phyloP scores from a whole-genome alignment of 371 early-diverging fungal species.

The Scutellospora calospora region DNA sequence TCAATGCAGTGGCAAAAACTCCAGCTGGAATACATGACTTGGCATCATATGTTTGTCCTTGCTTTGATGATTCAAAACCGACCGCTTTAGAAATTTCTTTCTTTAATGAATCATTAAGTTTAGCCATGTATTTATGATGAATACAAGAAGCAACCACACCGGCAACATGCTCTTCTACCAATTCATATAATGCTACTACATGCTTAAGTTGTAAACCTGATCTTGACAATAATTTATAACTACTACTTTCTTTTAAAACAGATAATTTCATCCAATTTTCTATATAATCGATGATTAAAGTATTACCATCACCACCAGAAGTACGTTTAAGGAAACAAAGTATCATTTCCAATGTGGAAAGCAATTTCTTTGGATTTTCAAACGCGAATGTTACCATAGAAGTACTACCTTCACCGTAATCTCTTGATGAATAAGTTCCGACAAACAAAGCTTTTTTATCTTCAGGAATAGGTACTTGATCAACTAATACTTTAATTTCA shows the following conservation, averaged over 20 bases:
- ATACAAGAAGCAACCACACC: neutral
- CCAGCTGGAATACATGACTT: neutral
- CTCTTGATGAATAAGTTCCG: neutral
- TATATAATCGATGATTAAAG: constrained; percentile 31
- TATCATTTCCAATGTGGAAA: constrained; percentile 21
- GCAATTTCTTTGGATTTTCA: constrained; percentile 24
- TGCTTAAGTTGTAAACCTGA: constrained; percentile 27
- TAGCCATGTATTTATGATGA: constrained; percentile 5
- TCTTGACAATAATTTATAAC: neutral
- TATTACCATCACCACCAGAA: neutral
- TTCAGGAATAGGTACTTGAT: constrained; percentile 31
- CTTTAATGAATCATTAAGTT: neutral
- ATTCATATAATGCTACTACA: constrained; percentile 41
- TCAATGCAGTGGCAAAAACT: constrained; percentile 29
- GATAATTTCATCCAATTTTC: constrained; percentile 44
- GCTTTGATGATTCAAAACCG: neutral
- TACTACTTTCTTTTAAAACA: neutral
- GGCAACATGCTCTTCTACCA: constrained; percentile 38
- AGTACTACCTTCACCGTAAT: neutral
- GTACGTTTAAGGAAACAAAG: constrained; percentile 33
- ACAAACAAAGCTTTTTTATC: neutral
- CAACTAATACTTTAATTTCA: neutral
- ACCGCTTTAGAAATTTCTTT: neutral
- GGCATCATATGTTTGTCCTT: too few relatives aligned
- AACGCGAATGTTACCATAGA: too few relatives aligned